A percentile compares a stretch with the other conserved stretches of the same genome.
These are phyloP conservation scores for Cucurbita moschata DNA, from an alignment of 306 rosid species.

Conservation along the genomic window DNA sequence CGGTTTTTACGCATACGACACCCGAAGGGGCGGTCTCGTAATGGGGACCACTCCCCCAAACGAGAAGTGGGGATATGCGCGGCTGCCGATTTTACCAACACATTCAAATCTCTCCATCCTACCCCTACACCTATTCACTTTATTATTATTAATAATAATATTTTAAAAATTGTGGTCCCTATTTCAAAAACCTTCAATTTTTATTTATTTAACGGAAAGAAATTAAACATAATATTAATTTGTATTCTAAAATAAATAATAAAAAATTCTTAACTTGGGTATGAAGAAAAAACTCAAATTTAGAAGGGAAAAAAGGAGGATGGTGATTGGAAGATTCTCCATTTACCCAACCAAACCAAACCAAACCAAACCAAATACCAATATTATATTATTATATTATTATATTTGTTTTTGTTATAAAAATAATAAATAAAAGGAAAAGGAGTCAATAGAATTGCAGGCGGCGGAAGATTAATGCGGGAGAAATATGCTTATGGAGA, in stretches of 20 bases:
- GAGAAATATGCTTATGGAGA: neutral
- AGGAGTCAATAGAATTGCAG: neutral
- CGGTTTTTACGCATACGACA: neutral
- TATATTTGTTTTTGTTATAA: neutral
- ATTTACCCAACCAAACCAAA: neutral
- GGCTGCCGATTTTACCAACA: neutral
- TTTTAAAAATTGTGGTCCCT: too few species aligned
- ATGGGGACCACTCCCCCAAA: neutral
- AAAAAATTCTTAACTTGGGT: neutral
- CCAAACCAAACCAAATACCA: neutral
- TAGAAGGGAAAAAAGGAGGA: neutral
- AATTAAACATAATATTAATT: too few species aligned
- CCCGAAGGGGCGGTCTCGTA: neutral
- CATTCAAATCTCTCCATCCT: too few species aligned
- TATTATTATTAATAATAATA: too few species aligned
- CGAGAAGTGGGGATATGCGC: neutral
- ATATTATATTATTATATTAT: neutral
- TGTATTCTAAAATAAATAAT: too few species aligned
- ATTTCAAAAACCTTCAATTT: too few species aligned
- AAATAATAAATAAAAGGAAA: neutral
- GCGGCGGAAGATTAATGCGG: neutral
- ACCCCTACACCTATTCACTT: too few species aligned
- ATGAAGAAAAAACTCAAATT: neutral
- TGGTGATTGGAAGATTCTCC: neutral
- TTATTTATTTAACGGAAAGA: too few species aligned